These are phyloP conservation scores for Posidonia oceanica DNA, from an alignment of 116 monocot species.

Conservation along the genomic window DNA sequence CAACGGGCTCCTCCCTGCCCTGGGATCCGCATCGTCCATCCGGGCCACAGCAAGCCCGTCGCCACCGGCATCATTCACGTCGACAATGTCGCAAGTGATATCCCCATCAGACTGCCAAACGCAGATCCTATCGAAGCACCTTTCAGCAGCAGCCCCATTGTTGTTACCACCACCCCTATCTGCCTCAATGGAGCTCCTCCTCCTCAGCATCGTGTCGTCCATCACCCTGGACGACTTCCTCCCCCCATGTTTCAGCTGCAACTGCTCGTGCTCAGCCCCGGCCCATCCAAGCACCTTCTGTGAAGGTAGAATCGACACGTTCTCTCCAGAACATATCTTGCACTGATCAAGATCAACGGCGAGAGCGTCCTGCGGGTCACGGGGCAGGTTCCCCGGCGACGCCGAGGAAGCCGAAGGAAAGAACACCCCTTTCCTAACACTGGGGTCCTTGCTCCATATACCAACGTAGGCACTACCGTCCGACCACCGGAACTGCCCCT, in stretches of 20 bases:
- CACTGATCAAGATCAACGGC: constrained; percentile 19
- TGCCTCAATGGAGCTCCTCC: constrained; percentile 18
- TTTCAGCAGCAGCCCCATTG: constrained; percentile 3
- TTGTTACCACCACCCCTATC: neutral
- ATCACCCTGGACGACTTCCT: constrained; percentile 20
- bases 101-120: constrained; percentile 35
- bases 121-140: constrained; percentile 3
- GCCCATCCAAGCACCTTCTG: constrained; percentile 31
- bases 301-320: constrained; percentile 38
- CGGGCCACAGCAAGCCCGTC: neutral
- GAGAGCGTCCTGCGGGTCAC: constrained; percentile 27
- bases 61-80: neutral
- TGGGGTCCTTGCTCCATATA: constrained; percentile 17
- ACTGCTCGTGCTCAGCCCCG: neutral
- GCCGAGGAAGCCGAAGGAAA: constrained; percentile 23
- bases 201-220: neutral
- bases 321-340: constrained; percentile 23
- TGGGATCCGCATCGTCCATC: neutral
- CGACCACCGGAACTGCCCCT: constrained; percentile 38
- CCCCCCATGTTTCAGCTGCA: constrained; percentile 10
- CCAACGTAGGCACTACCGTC: constrained; percentile 40
- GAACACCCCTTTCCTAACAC: constrained; percentile 31
- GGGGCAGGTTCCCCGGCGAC: neutral
- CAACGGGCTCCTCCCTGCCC: neutral
- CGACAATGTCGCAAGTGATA: constrained; percentile 6